Conservation (phyloP, 345 rosid species). For the Rhizophora apiculata region DNA sequence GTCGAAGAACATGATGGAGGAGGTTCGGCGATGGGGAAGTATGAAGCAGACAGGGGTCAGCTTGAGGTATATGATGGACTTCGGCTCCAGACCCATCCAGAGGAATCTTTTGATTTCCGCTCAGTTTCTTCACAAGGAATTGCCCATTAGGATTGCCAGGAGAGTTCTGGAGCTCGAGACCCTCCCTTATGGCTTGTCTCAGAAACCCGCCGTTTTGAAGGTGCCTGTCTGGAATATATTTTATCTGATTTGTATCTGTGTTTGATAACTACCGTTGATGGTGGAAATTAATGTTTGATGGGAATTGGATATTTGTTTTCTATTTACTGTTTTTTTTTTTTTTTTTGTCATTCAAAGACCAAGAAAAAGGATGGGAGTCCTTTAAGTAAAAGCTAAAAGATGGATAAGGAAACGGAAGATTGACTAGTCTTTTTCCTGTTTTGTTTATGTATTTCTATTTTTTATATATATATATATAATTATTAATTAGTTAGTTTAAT, state of each 20-base stretch:
- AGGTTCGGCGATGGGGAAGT: conserved; percentile 74
- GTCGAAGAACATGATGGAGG: conserved; percentile 64
- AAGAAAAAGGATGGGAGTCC: background rate
- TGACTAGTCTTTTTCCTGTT: background rate
- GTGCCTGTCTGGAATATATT: conserved; percentile 24
- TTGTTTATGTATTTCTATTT: no score
- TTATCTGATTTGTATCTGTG: background rate
- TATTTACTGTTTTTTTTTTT: background rate
- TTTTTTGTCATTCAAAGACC: background rate
- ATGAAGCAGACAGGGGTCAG: conserved; percentile 93
- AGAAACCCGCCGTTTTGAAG: conserved; percentile 73
- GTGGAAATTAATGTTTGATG: background rate
- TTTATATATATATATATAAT: no score
- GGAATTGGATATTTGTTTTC: background rate
- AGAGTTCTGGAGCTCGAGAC: conserved; percentile 76
- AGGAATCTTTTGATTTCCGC: conserved; percentile 67
- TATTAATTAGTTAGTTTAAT: background rate
- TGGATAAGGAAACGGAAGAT: background rate
- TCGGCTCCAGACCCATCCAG: conserved; percentile 53
- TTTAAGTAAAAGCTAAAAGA: background rate
- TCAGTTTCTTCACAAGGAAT: conserved; percentile 85
- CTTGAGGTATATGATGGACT: conserved; percentile 91
- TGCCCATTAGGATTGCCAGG: conserved; percentile 78
- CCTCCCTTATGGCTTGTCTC: conserved; percentile 78
- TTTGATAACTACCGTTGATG: background rate